Evolutionary conservation across 306 rosid genomes (phyloP).

Genomic region (Castanopsis chinensis): DNA sequence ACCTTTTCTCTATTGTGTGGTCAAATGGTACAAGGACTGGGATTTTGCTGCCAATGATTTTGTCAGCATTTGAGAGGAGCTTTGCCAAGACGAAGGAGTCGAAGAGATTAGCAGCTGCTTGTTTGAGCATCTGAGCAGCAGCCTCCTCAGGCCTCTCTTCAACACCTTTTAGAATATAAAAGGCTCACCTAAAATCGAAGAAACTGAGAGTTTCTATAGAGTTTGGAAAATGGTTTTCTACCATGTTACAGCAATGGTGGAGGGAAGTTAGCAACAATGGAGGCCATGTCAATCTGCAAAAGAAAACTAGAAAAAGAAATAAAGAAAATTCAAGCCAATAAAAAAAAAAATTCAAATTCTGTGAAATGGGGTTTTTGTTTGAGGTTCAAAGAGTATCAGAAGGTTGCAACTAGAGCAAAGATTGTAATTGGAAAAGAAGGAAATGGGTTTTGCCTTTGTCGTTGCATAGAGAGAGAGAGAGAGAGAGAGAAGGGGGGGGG

Average conservation of each 20-base stretch:
- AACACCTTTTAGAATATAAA: not conserved
- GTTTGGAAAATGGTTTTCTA: slow-evolving; percentile 30
- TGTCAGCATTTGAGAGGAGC: too few relatives aligned
- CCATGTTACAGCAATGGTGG: slow-evolving; percentile 49
- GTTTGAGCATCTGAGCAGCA: too few relatives aligned
- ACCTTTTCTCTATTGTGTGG: too few relatives aligned
- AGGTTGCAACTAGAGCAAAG: slow-evolving; percentile 10
- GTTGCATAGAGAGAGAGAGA: not conserved
- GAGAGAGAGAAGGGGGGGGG: not conserved
- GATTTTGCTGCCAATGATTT: too few relatives aligned
- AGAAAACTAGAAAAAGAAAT: not conserved
- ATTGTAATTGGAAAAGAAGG: not conserved
- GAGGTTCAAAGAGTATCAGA: not conserved
- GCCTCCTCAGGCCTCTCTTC: too few relatives aligned
- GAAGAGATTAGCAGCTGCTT: too few relatives aligned
- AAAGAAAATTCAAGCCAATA: not conserved
- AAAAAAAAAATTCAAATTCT: not conserved
- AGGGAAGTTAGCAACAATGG: slow-evolving; percentile 54
- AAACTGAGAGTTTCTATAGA: slow-evolving; percentile 34
- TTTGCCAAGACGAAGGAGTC: too few relatives aligned
- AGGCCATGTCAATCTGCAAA: slow-evolving; percentile 52
- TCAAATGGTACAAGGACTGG: too few relatives aligned
- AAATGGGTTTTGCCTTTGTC: not conserved
- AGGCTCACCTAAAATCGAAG: slow-evolving; percentile 28
- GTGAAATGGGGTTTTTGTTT: not conserved